Evolutionary conservation across 805 yeast genomes (phyloP), one percentile per base, ranked within the genome.

Genomic region (Barnettozyma sucrosica): DNA sequence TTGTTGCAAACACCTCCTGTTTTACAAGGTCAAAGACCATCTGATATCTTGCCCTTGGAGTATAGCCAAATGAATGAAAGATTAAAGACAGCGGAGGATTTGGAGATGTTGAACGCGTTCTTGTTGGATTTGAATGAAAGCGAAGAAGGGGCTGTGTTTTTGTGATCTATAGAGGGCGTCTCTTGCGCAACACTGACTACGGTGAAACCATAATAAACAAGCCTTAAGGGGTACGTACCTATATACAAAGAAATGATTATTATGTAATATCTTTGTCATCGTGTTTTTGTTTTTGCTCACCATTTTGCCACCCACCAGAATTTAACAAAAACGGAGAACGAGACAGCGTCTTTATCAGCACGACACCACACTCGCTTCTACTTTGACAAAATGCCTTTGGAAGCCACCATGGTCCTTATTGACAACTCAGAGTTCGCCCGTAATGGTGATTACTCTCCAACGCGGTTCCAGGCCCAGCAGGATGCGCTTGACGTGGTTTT

Each of bases 401-500:
- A 93, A 70, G 98, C 98, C 53, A 86, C 97, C 14, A 90, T 93
- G 85, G 79, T 93, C 53, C 88, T 89, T 61, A 78, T 93, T 62
- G 99, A 93, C 73, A 92, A 89, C 74, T 89, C 97, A 45, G 99
- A 93, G 70, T 92, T 76, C 67, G 86, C 90, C 80, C 77, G 99
- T 61, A 93, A 93, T 64, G 99, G 98, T 28, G 99, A 93, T 66
- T 93, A 83, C 61, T 76, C 86, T 33, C 81, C 95, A 16, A 83
- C 90, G 14, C 77, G 99, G 60, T 90, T 82, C 63, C 95, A 86
- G 54, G 97, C 98, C 2, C 97, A 93, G 67, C 72, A 86, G 51
- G 96, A 93, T 53, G 82, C 97, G 9, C 89, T 90, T 25, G 93
- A 89, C 57, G 73, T 82, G 56, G 80, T 93, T 40, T 95, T 93